Base-by-base conservation (phyloP, 2,329 filamentous ascomycete genomes). In the Berkeleyomyces basicola region DNA sequence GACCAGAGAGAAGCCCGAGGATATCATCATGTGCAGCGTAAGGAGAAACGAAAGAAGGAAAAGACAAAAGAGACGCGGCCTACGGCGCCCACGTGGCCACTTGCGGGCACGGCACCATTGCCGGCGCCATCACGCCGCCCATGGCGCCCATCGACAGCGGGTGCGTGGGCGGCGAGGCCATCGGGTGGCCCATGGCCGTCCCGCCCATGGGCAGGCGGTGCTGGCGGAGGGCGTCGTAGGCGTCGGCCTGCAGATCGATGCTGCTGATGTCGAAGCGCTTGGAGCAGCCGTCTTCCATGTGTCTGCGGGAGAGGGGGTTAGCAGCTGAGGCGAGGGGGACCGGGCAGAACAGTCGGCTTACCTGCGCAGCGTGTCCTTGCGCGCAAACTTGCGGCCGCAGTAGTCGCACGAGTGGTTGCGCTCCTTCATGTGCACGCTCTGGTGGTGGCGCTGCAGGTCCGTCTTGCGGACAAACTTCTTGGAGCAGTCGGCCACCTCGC, bases 321-420 rank as follows among this genome's bases (percentile, higher is more conserved):
- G 59, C 23, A 23, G 46, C 23, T 3, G 2, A 39, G 33, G 11
- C 31, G 37, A 23, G 33, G 42, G 23, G 31, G 7, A 3, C n/a
- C 31, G 6, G 16, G 3, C 6, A 37, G n/a, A 14, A 11, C 3
- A 43, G 33, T 40, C 10, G 51, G 62, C 78, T 73, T 74, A 89
- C 88, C 89, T 86, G 73, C 84, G 76, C n/a, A 93, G 76, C 1
- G 88, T 93, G 69, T 95, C 89, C 71, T 90, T 90, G 53, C 89
- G 81, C 36, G 87, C 84, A 75, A 95, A 95, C 49, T 80, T 77
- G 61, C 82, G 79, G 40, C 80, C 79, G 70, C 89, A 95, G 65
- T 84, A 83, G 65, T 83, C 79, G 70, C 89, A 95, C 64, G 77
- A 77, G 71, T 85, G 84, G 67, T 85, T 84, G 62, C 83, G 82